A percentile compares a stretch with the other conserved stretches of the same genome.
Evolutionary conservation across 768 basidiomycete genomes (phyloP).

Genomic region (Hortiboletus campestris): DNA sequence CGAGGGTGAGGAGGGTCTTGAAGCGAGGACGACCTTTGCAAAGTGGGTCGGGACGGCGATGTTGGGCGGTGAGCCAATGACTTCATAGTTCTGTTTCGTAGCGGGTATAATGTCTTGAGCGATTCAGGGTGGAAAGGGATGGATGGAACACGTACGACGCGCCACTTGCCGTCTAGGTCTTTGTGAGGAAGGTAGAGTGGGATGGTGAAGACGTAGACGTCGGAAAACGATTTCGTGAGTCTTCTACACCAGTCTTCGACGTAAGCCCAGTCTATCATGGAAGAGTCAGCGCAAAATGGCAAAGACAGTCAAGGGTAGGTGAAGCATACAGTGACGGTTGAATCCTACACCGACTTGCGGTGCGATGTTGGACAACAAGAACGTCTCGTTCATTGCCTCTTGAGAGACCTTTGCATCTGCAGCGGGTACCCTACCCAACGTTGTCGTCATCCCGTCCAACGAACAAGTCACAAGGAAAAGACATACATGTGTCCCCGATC

Average conservation of each 20-base stretch:
- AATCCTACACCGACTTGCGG: slow-evolving; percentile 98
- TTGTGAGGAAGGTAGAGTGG: slow-evolving; percentile 92
- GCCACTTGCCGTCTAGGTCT: slow-evolving; percentile 90
- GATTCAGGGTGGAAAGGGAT: not conserved
- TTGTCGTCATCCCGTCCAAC: not conserved
- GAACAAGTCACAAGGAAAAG: not conserved
- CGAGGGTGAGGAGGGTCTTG: slow-evolving; percentile 70
- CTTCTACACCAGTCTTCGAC: slow-evolving; percentile 93
- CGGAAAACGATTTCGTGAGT: slow-evolving; percentile 81
- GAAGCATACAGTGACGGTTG: slow-evolving; percentile 81
- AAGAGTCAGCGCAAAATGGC: not conserved
- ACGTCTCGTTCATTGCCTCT: slow-evolving; percentile 96
- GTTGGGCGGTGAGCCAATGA: slow-evolving; percentile 90
- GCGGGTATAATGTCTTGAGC: not conserved
- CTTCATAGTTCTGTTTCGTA: slow-evolving; percentile 73
- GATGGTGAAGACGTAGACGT: slow-evolving; percentile 97
- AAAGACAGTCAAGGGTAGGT: not conserved
- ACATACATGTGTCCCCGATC: slow-evolving; percentile 95
- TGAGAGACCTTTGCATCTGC: slow-evolving; percentile 93
- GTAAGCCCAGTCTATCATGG: slow-evolving; percentile 85
- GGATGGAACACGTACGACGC: slow-evolving; percentile 63
- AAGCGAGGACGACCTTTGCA: slow-evolving; percentile 88
- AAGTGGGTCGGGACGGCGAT: slow-evolving; percentile 96
- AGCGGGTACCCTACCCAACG: slow-evolving; percentile 75
- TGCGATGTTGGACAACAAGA: slow-evolving; percentile 91